Conservation (phyloP, 1,139 yeast genomes). For the Arxiozyma slooffiae region DNA sequence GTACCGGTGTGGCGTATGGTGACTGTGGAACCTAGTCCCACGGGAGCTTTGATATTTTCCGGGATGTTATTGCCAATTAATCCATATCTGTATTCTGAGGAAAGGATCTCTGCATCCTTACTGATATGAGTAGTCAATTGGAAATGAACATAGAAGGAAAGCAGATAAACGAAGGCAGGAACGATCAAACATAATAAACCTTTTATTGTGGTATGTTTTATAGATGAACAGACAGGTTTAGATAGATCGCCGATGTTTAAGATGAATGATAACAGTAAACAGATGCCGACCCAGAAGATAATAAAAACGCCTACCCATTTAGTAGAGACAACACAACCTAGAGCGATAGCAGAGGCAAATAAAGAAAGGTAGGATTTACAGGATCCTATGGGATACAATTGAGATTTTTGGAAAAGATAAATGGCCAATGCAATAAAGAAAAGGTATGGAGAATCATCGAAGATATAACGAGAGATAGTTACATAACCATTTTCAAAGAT, state of each 20-base stretch:
- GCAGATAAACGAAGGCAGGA: slow-evolving; percentile 58
- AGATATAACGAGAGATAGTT: slow-evolving; percentile 80
- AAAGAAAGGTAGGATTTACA: slow-evolving; percentile 60
- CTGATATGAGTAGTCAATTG: slow-evolving; percentile 60
- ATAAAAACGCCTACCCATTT: slow-evolving; percentile 98
- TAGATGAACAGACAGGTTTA: slow-evolving; percentile 22
- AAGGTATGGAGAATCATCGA: slow-evolving; percentile 81
- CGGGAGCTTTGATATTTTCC: slow-evolving; percentile 57
- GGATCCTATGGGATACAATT: slow-evolving; percentile 62
- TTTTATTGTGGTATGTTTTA: slow-evolving; percentile 39
- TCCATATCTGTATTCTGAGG: slow-evolving; percentile 76
- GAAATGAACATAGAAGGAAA: slow-evolving; percentile 73
- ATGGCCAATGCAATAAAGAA: slow-evolving; percentile 83
- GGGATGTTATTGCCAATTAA: slow-evolving; percentile 66
- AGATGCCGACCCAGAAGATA: slow-evolving; percentile 75
- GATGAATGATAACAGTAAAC: slow-evolving; percentile 74
- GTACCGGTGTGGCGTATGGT: slow-evolving; percentile 77
- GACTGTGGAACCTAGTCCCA: slow-evolving; percentile 77
- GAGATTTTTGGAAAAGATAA: slow-evolving; percentile 71
- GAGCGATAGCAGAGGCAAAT: slow-evolving; percentile 61
- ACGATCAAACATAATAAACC: slow-evolving; percentile 54
- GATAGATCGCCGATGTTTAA: slow-evolving; percentile 75
- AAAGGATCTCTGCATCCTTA: slow-evolving; percentile 80
- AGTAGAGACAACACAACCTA: slow-evolving; percentile 80
- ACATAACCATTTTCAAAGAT: slow-evolving; percentile 75